A percentile compares a stretch with the other conserved stretches of the same genome.
These are phyloP conservation scores for Malbranchea cinnamomea DNA, from an alignment of 2,329 filamentous ascomycete genomes.

Conservation along the genomic window DNA sequence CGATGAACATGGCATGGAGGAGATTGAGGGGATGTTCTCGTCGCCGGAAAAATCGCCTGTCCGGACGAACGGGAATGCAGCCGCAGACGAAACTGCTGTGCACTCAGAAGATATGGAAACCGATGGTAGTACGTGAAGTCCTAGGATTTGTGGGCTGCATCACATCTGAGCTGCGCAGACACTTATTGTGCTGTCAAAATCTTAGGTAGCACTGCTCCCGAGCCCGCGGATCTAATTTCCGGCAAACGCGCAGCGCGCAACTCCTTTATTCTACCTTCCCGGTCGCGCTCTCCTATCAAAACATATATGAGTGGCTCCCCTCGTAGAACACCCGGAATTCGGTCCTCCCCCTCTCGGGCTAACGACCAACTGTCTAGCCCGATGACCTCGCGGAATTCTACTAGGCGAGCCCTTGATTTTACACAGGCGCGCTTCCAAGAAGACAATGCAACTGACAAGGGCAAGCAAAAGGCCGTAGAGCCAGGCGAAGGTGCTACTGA, in stretches of 20 bases:
- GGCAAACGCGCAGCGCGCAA: conserved; percentile 19
- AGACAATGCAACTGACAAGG: conserved; percentile 13
- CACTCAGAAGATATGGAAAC: conserved; percentile 49
- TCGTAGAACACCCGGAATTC: conserved; percentile 26
- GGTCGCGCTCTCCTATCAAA: conserved; percentile 33
- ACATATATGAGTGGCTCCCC: conserved; percentile 28
- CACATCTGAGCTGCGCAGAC: not conserved
- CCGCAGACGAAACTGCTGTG: conserved; percentile 31
- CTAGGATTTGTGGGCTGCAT: conserved; percentile 3
- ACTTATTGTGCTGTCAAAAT: conserved; percentile 1
- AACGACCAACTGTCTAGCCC: conserved; percentile 25
- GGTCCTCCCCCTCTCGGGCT: conserved; percentile 26
- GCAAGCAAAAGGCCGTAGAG: conserved; percentile 10
- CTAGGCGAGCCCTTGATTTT: conserved; percentile 13
- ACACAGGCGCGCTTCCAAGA: conserved; percentile 14
- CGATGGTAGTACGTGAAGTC: conserved; percentile 39
- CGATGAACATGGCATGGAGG: conserved; percentile 86
- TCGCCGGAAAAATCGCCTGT: conserved; percentile 55
- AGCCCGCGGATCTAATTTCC: conserved; percentile 27
- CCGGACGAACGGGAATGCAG: conserved; percentile 18
- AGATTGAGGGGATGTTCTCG: conserved; percentile 74
- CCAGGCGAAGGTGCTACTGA: conserved; percentile 9
- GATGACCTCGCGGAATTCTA: conserved; percentile 15
- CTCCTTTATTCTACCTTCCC: conserved; percentile 24
- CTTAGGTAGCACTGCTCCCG: conserved; percentile 26